Conservation (phyloP, 805 yeast species). For the Diddensiella transvaalensis region DNA sequence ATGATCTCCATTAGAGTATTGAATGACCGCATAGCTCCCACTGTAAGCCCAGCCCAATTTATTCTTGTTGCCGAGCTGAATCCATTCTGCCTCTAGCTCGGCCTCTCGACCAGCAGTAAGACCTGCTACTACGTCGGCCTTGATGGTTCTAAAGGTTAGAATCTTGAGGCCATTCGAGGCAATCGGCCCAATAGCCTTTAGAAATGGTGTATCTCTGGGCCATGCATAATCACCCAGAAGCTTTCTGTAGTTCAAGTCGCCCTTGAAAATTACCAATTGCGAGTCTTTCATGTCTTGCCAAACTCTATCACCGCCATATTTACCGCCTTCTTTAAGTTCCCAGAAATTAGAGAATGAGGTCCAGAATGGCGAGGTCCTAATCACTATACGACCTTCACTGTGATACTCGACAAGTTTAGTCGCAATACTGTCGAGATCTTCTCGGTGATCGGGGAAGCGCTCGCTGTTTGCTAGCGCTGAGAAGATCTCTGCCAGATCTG, state of each 20-base stretch:
- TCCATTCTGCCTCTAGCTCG: constrained; percentile 58
- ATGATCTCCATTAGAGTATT: constrained; percentile 44
- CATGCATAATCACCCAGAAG: constrained; percentile 87
- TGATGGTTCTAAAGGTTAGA: constrained; percentile 83
- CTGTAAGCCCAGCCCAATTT: constrained; percentile 80
- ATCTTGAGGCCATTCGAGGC: constrained; percentile 60
- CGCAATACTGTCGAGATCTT: constrained; percentile 48
- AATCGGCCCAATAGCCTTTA: constrained; percentile 62
- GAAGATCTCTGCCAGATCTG: constrained; percentile 63
- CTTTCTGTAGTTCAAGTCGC: constrained; percentile 94
- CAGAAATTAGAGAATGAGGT: constrained; percentile 74
- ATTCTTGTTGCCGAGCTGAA: constrained; percentile 52
- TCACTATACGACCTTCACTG: constrained; percentile 44
- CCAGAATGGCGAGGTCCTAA: constrained; percentile 78
- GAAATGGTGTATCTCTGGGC: constrained; percentile 77
- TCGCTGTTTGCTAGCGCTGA: constrained; percentile 49
- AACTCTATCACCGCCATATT: constrained; percentile 55
- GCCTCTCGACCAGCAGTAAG: constrained; percentile 67
- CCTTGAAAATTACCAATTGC: constrained; percentile 80
- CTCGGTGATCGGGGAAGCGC: constrained; percentile 45
- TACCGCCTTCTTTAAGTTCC: constrained; percentile 53
- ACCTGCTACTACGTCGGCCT: constrained; percentile 94
- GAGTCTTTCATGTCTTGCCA: constrained; percentile 54
- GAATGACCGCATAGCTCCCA: constrained; percentile 93
- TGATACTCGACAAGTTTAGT: constrained; percentile 43